Conservation (phyloP, 2,329 filamentous ascomycete genomes). For the Elsinoe batatas region DNA sequence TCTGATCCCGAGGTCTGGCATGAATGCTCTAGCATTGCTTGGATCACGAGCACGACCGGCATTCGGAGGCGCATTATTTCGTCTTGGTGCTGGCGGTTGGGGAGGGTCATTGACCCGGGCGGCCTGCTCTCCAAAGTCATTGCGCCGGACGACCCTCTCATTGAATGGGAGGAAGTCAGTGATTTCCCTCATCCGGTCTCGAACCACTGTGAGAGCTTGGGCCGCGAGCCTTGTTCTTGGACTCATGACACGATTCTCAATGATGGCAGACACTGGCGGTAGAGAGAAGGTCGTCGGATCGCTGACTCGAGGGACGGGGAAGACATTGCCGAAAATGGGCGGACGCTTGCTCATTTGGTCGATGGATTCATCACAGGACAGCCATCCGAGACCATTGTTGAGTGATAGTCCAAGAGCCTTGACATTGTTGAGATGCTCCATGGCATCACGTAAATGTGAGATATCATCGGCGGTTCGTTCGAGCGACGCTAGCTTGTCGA, state of each 20-base stretch:
- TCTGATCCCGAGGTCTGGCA: too few relatives aligned
- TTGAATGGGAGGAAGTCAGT: not conserved
- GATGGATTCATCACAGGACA: slow-evolving; percentile 31
- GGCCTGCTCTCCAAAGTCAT: too few relatives aligned
- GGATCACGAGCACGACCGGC: too few relatives aligned
- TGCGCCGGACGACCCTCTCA: not conserved
- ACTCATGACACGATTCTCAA: not conserved
- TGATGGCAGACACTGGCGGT: not conserved
- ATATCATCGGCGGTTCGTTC: slow-evolving; percentile 57
- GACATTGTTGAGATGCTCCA: slow-evolving; percentile 46
- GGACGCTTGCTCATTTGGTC: slow-evolving; percentile 48
- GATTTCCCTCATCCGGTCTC: not conserved
- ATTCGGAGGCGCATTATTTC: too few relatives aligned
- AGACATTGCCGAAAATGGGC: slow-evolving; percentile 34
- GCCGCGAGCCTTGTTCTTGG: not conserved
- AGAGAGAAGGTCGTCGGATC: not conserved
- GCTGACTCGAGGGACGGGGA: not conserved
- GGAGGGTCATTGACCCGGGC: not conserved
- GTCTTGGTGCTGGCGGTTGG: not conserved
- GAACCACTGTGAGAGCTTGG: not conserved
- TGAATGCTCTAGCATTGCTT: too few relatives aligned
- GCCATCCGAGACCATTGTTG: slow-evolving; percentile 58
- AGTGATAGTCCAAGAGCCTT: slow-evolving; percentile 57
- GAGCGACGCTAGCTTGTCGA: slow-evolving; percentile 48
- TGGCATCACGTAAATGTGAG: slow-evolving; percentile 49